Evolutionary conservation across 23 red algal species (phyloP).

Genomic region (Gracilaria vermiculophylla): DNA sequence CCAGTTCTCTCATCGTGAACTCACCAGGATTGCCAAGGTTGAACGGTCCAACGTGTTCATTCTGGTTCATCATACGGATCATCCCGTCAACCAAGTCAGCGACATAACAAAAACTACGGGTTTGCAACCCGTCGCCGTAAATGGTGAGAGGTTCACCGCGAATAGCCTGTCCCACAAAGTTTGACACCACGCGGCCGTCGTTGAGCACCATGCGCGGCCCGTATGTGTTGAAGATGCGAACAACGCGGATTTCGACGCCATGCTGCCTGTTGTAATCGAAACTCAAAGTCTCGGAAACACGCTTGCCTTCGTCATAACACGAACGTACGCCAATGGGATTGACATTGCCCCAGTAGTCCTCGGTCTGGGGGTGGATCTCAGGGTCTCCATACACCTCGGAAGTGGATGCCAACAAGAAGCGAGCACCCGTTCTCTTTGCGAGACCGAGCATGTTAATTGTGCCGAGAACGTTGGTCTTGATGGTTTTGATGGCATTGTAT

Average conservation of each 20-base stretch:
- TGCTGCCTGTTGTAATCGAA: conserved; percentile 99
- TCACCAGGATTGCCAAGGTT: conserved; percentile 97
- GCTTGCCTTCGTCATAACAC: conserved; percentile 99
- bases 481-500: conserved; percentile 99
- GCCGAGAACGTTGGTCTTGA: conserved; percentile 97
- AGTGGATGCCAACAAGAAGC: conserved; percentile 92
- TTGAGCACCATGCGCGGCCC: conserved; percentile 98
- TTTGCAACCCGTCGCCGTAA: conserved; percentile 97
- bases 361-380: conserved; percentile 88
- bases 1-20: conserved; percentile 92
- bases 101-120: conserved; percentile 95
- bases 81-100: conserved; percentile 95
- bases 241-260: conserved; percentile 93
- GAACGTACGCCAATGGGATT: conserved; percentile 96
- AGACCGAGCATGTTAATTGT: conserved; percentile 99
- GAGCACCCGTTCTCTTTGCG: conserved; percentile 93
- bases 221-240: conserved; percentile 99
- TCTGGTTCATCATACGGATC: conserved; percentile 92
- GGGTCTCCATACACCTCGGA: conserved; percentile 99
- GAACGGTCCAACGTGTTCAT: conserved; percentile 71
- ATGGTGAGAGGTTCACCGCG: conserved; percentile 92
- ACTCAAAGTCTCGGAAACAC: conserved; percentile 88
- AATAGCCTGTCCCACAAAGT: conserved; percentile 97
- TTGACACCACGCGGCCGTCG: conserved; percentile 95
- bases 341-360: conserved; percentile 99